Conservation (phyloP, 176 grass and related monocot species). For the Ensete ventricosum region DNA sequence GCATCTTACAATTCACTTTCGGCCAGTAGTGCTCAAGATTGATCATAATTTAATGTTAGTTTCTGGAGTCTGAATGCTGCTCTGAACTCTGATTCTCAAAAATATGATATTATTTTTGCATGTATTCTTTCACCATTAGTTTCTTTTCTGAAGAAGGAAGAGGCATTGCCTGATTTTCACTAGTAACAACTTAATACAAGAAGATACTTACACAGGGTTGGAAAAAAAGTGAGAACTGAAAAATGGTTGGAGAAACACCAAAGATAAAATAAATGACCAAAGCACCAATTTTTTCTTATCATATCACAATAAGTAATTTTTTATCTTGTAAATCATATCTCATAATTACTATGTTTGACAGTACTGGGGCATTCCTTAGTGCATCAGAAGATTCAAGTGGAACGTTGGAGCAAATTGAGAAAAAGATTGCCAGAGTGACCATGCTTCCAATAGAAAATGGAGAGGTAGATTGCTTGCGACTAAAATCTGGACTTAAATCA, state of each 20-base stretch:
- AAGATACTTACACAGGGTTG: neutral
- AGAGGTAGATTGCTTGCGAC: conserved; percentile 12
- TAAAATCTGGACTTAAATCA: neutral
- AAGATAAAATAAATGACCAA: neutral
- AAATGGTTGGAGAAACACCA: neutral
- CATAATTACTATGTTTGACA: neutral
- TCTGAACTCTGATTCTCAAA: neutral
- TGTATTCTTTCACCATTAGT: neutral
- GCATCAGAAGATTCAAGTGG: conserved; percentile 21
- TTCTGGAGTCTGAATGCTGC: neutral
- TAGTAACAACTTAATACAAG: neutral
- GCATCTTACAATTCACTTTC: neutral
- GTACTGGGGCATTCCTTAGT: conserved; percentile 17
- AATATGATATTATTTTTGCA: neutral
- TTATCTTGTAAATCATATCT: neutral
- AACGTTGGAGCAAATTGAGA: conserved; percentile 7
- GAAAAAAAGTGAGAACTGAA: neutral
- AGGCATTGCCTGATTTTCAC: neutral
- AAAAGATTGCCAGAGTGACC: conserved; percentile 19
- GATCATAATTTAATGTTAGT: neutral
- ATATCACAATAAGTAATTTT: neutral
- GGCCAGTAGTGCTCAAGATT: neutral
- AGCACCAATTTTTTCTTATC: neutral
- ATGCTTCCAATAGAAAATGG: conserved; percentile 18
- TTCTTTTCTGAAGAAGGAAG: neutral